Evolutionary conservation across 768 basidiomycete genomes (phyloP), one percentile per base, ranked within the genome.

Genomic region (Mycena leptocephala): DNA sequence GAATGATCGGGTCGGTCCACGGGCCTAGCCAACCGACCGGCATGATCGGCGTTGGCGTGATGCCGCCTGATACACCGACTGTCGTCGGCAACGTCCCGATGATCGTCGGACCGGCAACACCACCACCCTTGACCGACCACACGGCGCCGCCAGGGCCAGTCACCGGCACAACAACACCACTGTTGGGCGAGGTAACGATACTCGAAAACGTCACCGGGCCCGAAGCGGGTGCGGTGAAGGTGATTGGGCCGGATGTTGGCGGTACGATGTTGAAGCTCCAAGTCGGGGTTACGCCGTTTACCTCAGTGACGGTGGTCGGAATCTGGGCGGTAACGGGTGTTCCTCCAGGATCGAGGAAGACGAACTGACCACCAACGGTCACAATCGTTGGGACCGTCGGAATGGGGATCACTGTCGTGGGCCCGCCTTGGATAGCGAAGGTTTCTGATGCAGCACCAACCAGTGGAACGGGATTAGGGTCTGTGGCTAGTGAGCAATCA

Each of bases 171-270:
- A 37, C 32, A 46, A 26, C 39, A 1, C 48, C 46, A 37, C 9
- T 66, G 10, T 20, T 46, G 35, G 72, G 72, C 3, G 37, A 28
- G 26, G 72, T 16, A 22, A 73, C 64, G 26, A 73, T 46, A n/a
- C 22, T 73, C 6, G 72, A 51, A 64, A 65, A 73, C 4, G 72
- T 55, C 24, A n/a, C 48, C 22, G 16, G 4, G 8, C 68, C 68
- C 26, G 68, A 70, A 26, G 59, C n/a, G 5, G 72, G 72, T 22
- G 62, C 72, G 11, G 63, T 73, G 64, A 73, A 73, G 11, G 72
- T 73, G 24, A 73, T 58, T 3, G 63, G 35, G 24, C 24, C 63
- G 11, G 55, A n/a, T 1, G 72, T 58, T 9, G 72, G 72, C 4
- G 72, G 72, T 28, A 73, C 46, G 14, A 65, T 53, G 24, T 56